Evolutionary conservation across 805 yeast species (phyloP).

Genomic region (Yarrowia sp.): DNA sequence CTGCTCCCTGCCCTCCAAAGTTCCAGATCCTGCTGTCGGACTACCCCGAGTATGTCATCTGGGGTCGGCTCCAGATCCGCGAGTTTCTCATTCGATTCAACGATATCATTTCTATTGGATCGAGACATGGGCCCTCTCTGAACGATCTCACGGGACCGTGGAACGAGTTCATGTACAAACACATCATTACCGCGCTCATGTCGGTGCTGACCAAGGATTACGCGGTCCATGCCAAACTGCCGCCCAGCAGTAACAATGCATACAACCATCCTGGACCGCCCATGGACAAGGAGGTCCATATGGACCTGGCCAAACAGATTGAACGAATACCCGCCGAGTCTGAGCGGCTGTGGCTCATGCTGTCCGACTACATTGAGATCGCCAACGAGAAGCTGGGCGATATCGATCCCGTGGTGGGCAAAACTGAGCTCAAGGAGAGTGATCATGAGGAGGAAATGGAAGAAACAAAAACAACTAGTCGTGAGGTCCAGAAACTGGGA

Average conservation of each 20-base stretch:
- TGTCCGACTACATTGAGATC: conserved; percentile 31
- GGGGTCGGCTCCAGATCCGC: conserved; percentile 38
- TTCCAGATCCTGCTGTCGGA: conserved; percentile 33
- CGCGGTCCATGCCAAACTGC: conserved; percentile 9
- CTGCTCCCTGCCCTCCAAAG: conserved; percentile 32
- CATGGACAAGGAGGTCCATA: conserved; percentile 31
- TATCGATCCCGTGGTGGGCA: conserved; percentile 11
- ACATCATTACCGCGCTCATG: conserved; percentile 36
- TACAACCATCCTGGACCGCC: conserved; percentile 37
- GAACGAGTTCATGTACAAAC: conserved; percentile 39
- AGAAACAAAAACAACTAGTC: not conserved
- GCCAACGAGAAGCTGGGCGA: conserved; percentile 12
- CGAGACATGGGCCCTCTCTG: conserved; percentile 36
- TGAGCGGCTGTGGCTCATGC: conserved; percentile 36
- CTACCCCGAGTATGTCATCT: conserved; percentile 34
- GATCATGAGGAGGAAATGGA: not conserved
- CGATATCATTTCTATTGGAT: conserved; percentile 38
- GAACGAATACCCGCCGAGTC: conserved; percentile 38
- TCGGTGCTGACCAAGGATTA: conserved; percentile 31
- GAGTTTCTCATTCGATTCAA: conserved; percentile 42
- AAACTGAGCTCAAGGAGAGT: not conserved
- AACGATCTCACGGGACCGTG: conserved; percentile 40
- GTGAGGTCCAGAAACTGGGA: conserved; percentile 11
- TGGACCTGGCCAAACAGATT: conserved; percentile 33
- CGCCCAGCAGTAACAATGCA: conserved; percentile 1